Conservation (phyloP, 345 rosid species). For the Bruguiera gymnorhiza region DNA sequence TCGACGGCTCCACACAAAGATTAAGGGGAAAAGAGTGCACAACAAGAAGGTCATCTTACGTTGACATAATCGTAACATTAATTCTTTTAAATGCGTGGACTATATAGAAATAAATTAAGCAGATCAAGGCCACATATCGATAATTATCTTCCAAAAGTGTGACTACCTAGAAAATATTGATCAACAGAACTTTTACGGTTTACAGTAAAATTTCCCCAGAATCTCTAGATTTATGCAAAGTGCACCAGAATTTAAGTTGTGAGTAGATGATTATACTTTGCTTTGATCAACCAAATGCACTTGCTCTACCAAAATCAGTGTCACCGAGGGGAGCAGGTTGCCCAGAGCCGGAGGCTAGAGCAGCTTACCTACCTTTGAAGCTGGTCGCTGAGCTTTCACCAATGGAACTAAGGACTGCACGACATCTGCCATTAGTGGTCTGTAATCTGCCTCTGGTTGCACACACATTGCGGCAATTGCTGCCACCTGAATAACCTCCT, state of each 20-base stretch:
- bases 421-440: constrained; percentile 94
- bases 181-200: no score
- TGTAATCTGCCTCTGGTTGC: constrained; percentile 84
- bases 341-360: constrained; percentile 40
- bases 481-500: constrained; percentile 87
- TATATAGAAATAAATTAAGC: no score
- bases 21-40: no score
- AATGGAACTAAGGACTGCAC: constrained; percentile 84
- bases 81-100: no score
- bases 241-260: neutral
- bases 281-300: constrained; percentile 19
- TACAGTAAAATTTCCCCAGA: no score
- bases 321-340: constrained; percentile 40
- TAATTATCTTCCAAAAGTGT: no score
- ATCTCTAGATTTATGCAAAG: neutral
- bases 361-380: constrained; percentile 47
- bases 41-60: no score
- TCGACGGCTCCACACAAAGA: no score
- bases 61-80: no score
- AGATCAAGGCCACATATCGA: no score
- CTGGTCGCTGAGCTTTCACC: constrained; percentile 56
- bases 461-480: constrained; percentile 97
- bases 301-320: constrained; percentile 35
- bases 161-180: no score
- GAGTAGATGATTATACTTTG: constrained; percentile 5